A percentile compares a stretch with the other conserved stretches of the same genome.
Evolutionary conservation across 257 asterid genomes (phyloP).

Genomic region (Salvia rosmarinus): DNA sequence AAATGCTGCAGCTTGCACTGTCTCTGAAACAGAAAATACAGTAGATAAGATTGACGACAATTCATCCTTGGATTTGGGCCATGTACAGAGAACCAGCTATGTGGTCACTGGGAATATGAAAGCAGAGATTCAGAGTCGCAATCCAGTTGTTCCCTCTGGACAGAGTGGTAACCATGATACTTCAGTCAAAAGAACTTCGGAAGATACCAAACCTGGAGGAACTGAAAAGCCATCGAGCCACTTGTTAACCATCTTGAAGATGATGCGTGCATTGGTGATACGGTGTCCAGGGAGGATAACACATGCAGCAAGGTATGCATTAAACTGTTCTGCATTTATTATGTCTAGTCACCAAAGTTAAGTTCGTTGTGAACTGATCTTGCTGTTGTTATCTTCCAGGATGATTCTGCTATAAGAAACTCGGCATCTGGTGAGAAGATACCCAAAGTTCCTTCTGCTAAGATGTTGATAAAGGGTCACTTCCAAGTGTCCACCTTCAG

Average conservation of each 20-base stretch:
- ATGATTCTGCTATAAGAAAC: constrained; percentile 35
- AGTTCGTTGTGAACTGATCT: constrained; percentile 23
- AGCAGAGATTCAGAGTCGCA: constrained; percentile 29
- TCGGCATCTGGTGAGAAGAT: constrained; percentile 36
- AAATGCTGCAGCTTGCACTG: constrained; percentile 36
- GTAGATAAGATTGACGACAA: constrained; percentile 20
- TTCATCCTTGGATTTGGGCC: constrained; percentile 17
- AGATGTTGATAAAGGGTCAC: constrained; percentile 28
- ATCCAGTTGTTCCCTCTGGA: constrained; percentile 22
- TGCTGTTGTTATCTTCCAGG: constrained; percentile 41
- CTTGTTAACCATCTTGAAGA: constrained; percentile 28
- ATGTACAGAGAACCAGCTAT: constrained; percentile 14
- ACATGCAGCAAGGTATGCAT: constrained; percentile 37
- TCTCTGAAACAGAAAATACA: constrained; percentile 25
- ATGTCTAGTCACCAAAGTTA: constrained; percentile 7
- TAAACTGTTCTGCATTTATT: constrained; percentile 8
- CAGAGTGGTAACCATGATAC: constrained; percentile 30
- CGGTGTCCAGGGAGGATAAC: constrained; percentile 30
- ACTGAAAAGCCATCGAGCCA: constrained; percentile 36
- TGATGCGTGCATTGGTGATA: constrained; percentile 32
- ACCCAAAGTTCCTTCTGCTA: constrained; percentile 36
- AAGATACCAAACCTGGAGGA: constrained; percentile 31
- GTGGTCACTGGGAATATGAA: constrained; percentile 31
- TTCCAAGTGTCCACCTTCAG: constrained; percentile 40
- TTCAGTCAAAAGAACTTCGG: constrained; percentile 27